phyloP scores from a whole-genome alignment of 352 stramenopile species.

The Globisporangium canariense region DNA sequence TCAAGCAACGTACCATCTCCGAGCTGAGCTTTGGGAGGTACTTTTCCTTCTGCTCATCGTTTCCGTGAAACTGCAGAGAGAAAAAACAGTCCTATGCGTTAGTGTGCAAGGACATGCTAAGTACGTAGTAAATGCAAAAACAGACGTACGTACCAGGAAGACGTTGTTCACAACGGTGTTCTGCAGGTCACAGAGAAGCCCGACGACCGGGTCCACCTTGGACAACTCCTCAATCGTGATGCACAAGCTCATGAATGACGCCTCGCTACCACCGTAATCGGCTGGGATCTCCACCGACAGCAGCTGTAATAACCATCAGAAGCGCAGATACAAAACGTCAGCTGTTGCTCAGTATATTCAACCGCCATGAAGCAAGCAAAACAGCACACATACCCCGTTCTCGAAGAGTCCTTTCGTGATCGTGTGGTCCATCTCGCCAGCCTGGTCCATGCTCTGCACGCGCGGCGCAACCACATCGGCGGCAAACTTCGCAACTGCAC shows the following conservation, averaged over 20 bases:
- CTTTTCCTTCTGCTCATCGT: conserved; percentile 81
- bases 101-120: not conserved
- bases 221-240: conserved; percentile 97
- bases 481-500: conserved; percentile 78
- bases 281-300: conserved; percentile 96
- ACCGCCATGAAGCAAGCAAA: not conserved
- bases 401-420: conserved; percentile 93
- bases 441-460: conserved; percentile 92
- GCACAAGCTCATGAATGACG: conserved; percentile 94
- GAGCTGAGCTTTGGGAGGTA: conserved; percentile 82
- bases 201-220: conserved; percentile 93
- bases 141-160: conserved; percentile 70
- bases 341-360: not conserved
- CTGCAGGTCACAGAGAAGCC: conserved; percentile 95
- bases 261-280: conserved; percentile 89
- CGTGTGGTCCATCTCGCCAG: conserved; percentile 86
- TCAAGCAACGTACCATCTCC: conserved; percentile 49
- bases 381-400: conserved; percentile 53
- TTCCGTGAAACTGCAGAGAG: conserved; percentile 49
- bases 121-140: not conserved
- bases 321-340: not conserved
- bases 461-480: conserved; percentile 80
- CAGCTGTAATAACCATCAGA: conserved; percentile 33
- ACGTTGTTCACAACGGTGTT: conserved; percentile 96
- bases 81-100: conserved; percentile 7